phyloP scores from a whole-genome alignment of 495 filamentous ascomycete species.

The Penicillium cosmopolitanum region DNA sequence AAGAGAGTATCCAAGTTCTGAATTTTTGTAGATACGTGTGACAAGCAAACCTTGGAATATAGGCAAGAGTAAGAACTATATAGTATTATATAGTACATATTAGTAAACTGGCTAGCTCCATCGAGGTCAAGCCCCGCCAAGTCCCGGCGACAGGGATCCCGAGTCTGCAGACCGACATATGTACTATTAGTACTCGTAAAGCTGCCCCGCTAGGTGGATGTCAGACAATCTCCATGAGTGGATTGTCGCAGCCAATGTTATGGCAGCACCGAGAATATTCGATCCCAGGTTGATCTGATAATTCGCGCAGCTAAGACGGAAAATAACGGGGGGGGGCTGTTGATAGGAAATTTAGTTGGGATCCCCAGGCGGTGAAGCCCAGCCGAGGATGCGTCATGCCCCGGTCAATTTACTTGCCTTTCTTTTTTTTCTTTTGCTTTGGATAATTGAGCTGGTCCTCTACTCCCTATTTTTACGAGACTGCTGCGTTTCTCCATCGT shows the following conservation, averaged over 20 bases:
- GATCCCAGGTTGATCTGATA: not conserved
- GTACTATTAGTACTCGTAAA: not conserved
- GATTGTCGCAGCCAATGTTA: conserved; percentile 3
- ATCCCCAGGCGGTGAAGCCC: conserved; percentile 30
- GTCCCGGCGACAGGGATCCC: conserved; percentile 3
- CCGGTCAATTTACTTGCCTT: conserved; percentile 17
- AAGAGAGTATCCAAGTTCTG: too few relatives aligned
- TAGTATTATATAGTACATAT: too few relatives aligned
- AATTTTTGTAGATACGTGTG: too few relatives aligned
- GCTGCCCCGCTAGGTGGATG: conserved; percentile 4
- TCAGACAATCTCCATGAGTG: conserved; percentile 5
- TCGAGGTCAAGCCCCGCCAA: conserved; percentile 1
- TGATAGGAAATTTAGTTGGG: too few relatives aligned
- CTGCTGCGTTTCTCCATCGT: not conserved
- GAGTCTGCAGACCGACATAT: not conserved
- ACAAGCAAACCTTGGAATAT: too few relatives aligned
- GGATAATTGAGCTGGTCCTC: conserved; percentile 4
- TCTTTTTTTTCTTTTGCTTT: conserved; percentile 2
- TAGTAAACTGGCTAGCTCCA: not conserved
- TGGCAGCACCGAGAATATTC: not conserved
- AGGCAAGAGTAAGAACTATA: too few relatives aligned
- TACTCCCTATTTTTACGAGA: not conserved
- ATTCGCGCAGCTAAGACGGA: not conserved
- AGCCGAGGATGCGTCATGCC: conserved; percentile 33
- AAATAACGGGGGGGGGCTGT: too few relatives aligned